Base-by-base conservation (phyloP, 352 stramenopile genomes). In the Hyaloperonospora arabidopsidis region DNA sequence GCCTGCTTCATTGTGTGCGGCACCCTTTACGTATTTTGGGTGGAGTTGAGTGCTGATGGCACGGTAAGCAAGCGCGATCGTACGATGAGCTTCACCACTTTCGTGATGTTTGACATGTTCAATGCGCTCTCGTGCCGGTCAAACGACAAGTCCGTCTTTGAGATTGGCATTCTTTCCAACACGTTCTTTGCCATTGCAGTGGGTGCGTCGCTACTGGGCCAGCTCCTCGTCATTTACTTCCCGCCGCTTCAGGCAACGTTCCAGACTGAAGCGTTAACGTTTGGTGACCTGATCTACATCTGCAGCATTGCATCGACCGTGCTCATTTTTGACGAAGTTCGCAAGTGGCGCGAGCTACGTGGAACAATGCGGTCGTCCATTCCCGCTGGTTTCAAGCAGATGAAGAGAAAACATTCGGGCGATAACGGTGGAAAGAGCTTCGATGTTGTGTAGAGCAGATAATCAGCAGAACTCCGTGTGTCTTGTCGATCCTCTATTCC, bases 41-140 rank as follows among this genome's bases (percentile, higher is more conserved):
- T 89, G 46, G 86, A 95, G 53, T 54, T 93, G 15, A 76, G 63
- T 14, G 76, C 87, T 28, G 94, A 97, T 62, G 88, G 88, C 13
- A 75, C 78, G 10, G 80, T 98, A n/a, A 97, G 83, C 52, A 78
- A 86, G 40, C 84, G 95, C 35, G 96, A 98, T 59, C 96, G 92
- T 28, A 99, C 96, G 14, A 97, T 99, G 94, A 98, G 94, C 50
- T 98, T 98, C 75, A 98, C 97, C 59, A 98, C 92, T 12, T 98
- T 98, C 67, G 94, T 98, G 22, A 96, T 98, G 73, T 98, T 97
- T 38, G 96, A 98, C 76, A 96, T 98, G 70, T 97, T 98, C 68
- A 98, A 98, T 70, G 95, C 96, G 10, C 91, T 98, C 40, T 95
- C 87, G 29, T 98, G 96, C 68, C 89, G 96, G 53, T 97, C 90